Evolutionary conservation across 352 stramenopile species (phyloP), one percentile per base, ranked within the genome.

Genomic region (Aphanomyces stellatus): DNA sequence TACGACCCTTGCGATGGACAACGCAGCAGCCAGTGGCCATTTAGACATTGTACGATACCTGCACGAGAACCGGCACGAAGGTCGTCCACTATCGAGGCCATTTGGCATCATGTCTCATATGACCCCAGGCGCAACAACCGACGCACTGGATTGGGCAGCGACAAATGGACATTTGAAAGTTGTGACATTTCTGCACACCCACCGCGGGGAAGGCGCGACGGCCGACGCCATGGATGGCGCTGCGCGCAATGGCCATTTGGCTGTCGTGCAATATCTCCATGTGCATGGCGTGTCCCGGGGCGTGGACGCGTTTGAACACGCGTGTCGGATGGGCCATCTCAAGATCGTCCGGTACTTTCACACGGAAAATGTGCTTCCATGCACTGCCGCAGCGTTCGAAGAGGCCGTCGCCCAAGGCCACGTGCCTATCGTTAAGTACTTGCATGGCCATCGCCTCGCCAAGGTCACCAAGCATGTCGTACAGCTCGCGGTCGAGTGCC

Each of bases 121-220:
- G 37, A 17, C 37, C 37, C 8, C 46, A 53, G 46, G 46, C 19
- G 19, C 19, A 17, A 69, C 62, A 22, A n/a, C 48, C 15, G 22
- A 53, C 3, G 62, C 62, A 5, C 65, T 69, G 62, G 62, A 69
- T 30, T 4, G 28, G 17, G 62, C 62, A 2, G 62, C 62, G 15
- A 51, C 49, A 15, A 64, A 69, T 51, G 62, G 62, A 27, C 62
- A 69, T 49, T 64, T 69, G 19, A 34, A 61, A 31, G 42, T 65
- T 49, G 49, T 69, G 10, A 64, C 34, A 30, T 69, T 57, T 65
- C 27, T 69, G 15, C 62, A 69, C 3, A 53, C 6, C 0, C 28
- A 69, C 19, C 62, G 62, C 2, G 28, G 62, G 1, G 62, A 69
- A 40, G 62, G 62, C 17, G 61, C 43, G 5, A 63, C 62, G 17